Base-by-base conservation (phyloP, 441 rosid species). In the Arabidopsis hybrid region DNA sequence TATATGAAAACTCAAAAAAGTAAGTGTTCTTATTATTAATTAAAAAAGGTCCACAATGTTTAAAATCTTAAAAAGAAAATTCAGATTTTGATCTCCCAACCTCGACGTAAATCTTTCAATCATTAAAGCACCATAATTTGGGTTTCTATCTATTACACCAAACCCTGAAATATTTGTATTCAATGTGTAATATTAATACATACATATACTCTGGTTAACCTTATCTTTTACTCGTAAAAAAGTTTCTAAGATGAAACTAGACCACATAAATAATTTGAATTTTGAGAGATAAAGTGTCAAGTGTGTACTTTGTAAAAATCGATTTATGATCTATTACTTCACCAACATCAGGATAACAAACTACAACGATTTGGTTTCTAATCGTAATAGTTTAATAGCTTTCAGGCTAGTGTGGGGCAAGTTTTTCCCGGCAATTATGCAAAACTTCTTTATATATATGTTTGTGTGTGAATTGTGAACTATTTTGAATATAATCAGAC, bases 361-460 rank as follows among this genome's bases (percentile, higher is more conserved):
- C 60, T 40, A 39, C 67, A 74, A 32, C 2, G n/a, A 42, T 60
- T 74, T 67, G 68, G 73, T 74, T 59, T 43, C 39, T 74, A 50
- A 74, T 49, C 67, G 46, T 60, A 42, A 32, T 72, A 42, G 32
- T 61, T 32, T 32, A 62, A 2, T 42, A 67, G 51, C 73, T 74
- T 74, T 60, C 39, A 35, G 65, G 73, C 61, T 38, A 60, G n/a
- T 53, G 70, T 60, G 69, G 69, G 69, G 17, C 47, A 75, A 53
- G 45, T 35, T 52, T 59, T 51, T 45, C 17, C 31, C 35, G 18
- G 79, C 70, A 68, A 75, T 75, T 68, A 68, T 68, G 58, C 73
- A 73, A 42, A 59, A 3, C 26, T 75, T 53, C 9, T 1, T 26
- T 14, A 12, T 39, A 59, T 51, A 51, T 60, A 40, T 42, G 5